Percentiles rank a stretch among this genome's conserved stretches.
Evolutionary conservation across 2,329 filamentous ascomycete genomes (phyloP).

Genomic region (Clarireedia homoeocarpa): DNA sequence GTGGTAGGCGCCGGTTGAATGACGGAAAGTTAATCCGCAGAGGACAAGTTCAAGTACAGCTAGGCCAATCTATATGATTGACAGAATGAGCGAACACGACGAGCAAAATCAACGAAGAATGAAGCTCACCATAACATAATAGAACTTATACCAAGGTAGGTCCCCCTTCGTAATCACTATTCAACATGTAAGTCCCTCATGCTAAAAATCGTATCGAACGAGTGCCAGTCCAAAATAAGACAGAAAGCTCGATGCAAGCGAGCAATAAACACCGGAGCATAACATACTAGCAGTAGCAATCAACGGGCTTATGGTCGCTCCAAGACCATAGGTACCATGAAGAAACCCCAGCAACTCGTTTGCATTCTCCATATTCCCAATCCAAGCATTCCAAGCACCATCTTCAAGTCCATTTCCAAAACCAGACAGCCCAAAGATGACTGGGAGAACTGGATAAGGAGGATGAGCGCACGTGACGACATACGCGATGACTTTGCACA

Average conservation of each 20-base stretch:
- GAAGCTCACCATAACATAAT: slow-evolving; percentile 61
- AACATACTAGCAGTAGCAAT: slow-evolving; percentile 10
- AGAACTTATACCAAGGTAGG: slow-evolving; percentile 64
- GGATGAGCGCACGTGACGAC: slow-evolving; percentile 53
- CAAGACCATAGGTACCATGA: slow-evolving; percentile 65
- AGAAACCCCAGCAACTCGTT: slow-evolving; percentile 69
- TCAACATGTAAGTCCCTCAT: slow-evolving; percentile 47
- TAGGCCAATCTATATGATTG: slow-evolving; percentile 38
- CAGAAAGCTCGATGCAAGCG: not conserved
- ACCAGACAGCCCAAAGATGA: slow-evolving; percentile 57
- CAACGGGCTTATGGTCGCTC: slow-evolving; percentile 57
- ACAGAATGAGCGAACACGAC: not conserved
- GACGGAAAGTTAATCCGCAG: slow-evolving; percentile 52
- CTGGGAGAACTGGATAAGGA: slow-evolving; percentile 57
- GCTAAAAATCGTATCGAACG: slow-evolving; percentile 28
- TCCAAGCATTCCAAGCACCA: slow-evolving; percentile 50
- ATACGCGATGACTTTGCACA: slow-evolving; percentile 15
- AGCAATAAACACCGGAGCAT: not conserved
- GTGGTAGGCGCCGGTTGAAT: slow-evolving; percentile 48
- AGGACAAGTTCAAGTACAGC: slow-evolving; percentile 47
- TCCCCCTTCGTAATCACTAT: slow-evolving; percentile 58
- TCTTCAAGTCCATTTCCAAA: slow-evolving; percentile 64
- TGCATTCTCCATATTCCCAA: slow-evolving; percentile 57
- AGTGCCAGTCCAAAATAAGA: not conserved
- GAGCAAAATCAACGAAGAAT: not conserved